Evolutionary conservation across 306 rosid genomes (phyloP).

Genomic region (Astragalus membranaceus): DNA sequence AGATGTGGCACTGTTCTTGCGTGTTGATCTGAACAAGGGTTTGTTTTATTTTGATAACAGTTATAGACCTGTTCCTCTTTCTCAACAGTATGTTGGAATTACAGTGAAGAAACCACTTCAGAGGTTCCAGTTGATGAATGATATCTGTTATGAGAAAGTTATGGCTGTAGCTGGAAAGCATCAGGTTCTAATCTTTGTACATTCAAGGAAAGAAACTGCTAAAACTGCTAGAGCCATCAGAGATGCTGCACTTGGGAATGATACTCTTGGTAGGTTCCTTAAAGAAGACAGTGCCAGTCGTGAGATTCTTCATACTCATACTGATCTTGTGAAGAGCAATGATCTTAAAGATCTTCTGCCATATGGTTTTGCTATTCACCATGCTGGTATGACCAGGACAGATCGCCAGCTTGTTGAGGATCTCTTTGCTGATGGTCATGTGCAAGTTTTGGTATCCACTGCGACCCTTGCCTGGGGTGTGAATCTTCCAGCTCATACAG

Average conservation of each 20-base stretch:
- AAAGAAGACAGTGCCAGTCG: constrained; percentile 98
- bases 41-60: constrained; percentile 80
- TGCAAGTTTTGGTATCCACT: constrained; percentile 91
- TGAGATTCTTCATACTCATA: constrained; percentile 89
- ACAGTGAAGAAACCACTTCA: constrained; percentile 91
- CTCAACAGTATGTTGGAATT: constrained; percentile 91
- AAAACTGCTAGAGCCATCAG: constrained; percentile 99
- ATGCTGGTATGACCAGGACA: constrained; percentile 89
- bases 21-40: constrained; percentile 67
- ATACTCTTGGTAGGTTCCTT: constrained; percentile 85
- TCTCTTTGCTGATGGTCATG: constrained; percentile 92
- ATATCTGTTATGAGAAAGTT: constrained; percentile 87
- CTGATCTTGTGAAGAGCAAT: constrained; percentile 88
- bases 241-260: constrained; percentile 89
- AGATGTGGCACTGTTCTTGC: constrained; percentile 86
- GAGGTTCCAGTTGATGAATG: constrained; percentile 98
- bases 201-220: constrained; percentile 93
- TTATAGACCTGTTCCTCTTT: constrained; percentile 92
- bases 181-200: constrained; percentile 94
- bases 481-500: constrained; percentile 90
- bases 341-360: constrained; percentile 95
- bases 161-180: constrained; percentile 95
- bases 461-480: constrained; percentile 99
- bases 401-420: constrained; percentile 96
- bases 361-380: constrained; percentile 94